Conservation (phyloP, 306 rosid species). For the Pterocarpus macrocarpus region DNA sequence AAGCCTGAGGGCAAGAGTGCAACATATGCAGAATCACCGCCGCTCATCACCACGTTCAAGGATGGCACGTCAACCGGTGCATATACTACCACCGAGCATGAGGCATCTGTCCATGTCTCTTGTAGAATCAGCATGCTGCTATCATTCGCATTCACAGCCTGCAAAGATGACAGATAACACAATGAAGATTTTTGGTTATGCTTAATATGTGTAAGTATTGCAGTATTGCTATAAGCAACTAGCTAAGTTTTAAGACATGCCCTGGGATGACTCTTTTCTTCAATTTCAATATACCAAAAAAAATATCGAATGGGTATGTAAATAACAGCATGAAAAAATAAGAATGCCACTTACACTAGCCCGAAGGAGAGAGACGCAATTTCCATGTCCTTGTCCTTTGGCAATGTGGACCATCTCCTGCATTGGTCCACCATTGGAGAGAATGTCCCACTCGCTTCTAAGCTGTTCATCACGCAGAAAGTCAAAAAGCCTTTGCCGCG, state of each 20-base stretch:
- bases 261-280: too few species aligned
- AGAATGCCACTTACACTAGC: slow-evolving; percentile 60
- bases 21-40: slow-evolving; percentile 86
- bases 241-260: too few species aligned
- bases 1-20: slow-evolving; percentile 95
- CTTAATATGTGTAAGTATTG: too few species aligned
- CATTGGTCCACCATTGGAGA: slow-evolving; percentile 75
- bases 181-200: not conserved
- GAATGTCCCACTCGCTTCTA: slow-evolving; percentile 87
- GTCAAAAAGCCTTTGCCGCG: slow-evolving; percentile 70
- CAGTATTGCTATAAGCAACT: too few species aligned
- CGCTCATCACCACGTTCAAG: slow-evolving; percentile 75
- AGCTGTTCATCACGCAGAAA: slow-evolving; percentile 72
- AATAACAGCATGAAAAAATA: not conserved
- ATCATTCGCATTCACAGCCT: slow-evolving; percentile 69
- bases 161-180: slow-evolving; percentile 38
- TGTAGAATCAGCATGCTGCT: slow-evolving; percentile 83
- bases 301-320: not conserved
- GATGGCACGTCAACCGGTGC: slow-evolving; percentile 86
- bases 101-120: slow-evolving; percentile 84
- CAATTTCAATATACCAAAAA: too few species aligned
- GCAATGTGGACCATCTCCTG: slow-evolving; percentile 79
- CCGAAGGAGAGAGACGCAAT: slow-evolving; percentile 84
- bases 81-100: slow-evolving; percentile 81
- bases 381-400: slow-evolving; percentile 73